phyloP scores from a whole-genome alignment of 441 rosid species.

The Eutrema salsugineum region DNA sequence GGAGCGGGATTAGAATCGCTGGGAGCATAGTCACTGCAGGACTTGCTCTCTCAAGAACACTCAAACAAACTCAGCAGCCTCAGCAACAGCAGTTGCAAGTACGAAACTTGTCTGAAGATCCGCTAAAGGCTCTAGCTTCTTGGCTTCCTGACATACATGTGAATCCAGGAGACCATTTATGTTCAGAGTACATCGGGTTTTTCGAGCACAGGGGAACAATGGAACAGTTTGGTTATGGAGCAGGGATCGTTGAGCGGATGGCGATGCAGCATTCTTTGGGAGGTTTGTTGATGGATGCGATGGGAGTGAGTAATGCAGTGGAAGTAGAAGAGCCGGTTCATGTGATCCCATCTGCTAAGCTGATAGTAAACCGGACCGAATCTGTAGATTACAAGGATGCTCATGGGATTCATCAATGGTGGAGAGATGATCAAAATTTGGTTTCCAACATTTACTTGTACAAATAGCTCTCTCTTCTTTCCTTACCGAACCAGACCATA shows the following conservation, averaged over 20 bases:
- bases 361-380: slow-evolving; percentile 46
- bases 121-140: slow-evolving; percentile 43
- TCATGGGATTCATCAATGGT: slow-evolving; percentile 97
- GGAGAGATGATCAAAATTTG: slow-evolving; percentile 71
- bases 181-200: slow-evolving; percentile 81
- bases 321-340: slow-evolving; percentile 78
- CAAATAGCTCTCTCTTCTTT: slow-evolving; percentile 25
- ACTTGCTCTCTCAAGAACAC: slow-evolving; percentile 62
- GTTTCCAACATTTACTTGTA: slow-evolving; percentile 52
- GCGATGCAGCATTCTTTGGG: slow-evolving; percentile 77
- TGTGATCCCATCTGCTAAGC: slow-evolving; percentile 74
- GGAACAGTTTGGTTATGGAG: slow-evolving; percentile 72
- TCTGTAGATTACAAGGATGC: slow-evolving; percentile 62
- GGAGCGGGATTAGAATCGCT: slow-evolving; percentile 67
- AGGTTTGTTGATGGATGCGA: slow-evolving; percentile 59
- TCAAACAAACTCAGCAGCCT: slow-evolving; percentile 29
- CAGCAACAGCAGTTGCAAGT: slow-evolving; percentile 15
- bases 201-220: slow-evolving; percentile 84
- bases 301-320: slow-evolving; percentile 47
- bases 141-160: slow-evolving; percentile 76
- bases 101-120: slow-evolving; percentile 38
- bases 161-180: slow-evolving; percentile 68
- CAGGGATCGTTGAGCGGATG: slow-evolving; percentile 61
- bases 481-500: neutral
- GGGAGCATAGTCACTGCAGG: slow-evolving; percentile 81